Conservation (phyloP, 176 grass and related monocot species). For the Chloris gayana region DNA sequence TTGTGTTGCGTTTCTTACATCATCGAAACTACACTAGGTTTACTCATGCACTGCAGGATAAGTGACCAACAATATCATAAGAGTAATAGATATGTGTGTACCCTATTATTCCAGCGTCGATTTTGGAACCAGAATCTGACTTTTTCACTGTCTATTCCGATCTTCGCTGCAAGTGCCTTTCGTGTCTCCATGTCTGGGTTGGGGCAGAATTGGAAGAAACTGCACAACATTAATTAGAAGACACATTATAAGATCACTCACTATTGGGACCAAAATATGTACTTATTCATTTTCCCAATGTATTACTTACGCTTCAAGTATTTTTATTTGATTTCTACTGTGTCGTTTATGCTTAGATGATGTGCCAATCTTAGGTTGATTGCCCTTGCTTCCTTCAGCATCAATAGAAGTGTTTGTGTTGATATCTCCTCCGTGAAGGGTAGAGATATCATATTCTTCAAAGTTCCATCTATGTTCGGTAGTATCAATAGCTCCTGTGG, state of each 20-base stretch:
- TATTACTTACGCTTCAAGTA: constrained; percentile 11
- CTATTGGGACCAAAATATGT: background rate
- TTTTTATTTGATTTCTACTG: background rate
- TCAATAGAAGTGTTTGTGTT: background rate
- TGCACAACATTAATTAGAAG: background rate
- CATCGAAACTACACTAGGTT: background rate
- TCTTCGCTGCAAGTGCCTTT: background rate
- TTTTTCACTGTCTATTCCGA: background rate
- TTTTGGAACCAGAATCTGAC: constrained; percentile 47
- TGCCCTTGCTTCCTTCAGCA: background rate
- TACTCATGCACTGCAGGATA: background rate
- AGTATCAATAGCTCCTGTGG: no score
- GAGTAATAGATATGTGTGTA: background rate
- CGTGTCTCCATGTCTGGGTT: background rate
- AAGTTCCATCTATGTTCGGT: background rate
- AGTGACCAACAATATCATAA: background rate
- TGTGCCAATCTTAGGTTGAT: no score
- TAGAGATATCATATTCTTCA: background rate
- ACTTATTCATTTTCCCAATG: background rate
- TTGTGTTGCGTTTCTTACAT: background rate
- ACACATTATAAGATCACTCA: background rate
- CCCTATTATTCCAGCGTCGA: background rate
- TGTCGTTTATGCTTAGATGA: background rate
- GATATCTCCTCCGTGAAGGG: background rate
- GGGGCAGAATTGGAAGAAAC: background rate